Evolutionary conservation across 1,139 yeast species (phyloP).

Genomic region (Diutina mesorugosa): DNA sequence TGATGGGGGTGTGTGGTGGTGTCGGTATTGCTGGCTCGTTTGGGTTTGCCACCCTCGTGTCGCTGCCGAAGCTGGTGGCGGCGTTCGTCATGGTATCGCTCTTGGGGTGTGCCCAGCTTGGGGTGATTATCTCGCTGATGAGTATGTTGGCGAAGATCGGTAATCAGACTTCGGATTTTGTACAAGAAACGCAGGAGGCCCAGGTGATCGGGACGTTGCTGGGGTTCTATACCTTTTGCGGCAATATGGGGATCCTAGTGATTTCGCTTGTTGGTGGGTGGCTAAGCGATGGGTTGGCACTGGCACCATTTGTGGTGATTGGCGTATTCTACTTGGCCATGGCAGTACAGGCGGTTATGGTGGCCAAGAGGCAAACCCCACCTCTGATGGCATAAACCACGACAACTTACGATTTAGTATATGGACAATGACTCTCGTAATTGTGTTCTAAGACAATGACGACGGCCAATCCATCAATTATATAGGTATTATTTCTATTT

Average conservation of each 20-base stretch:
- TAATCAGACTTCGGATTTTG: background rate
- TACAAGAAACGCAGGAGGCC: slow-evolving; percentile 7
- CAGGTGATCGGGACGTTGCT: slow-evolving; percentile 46
- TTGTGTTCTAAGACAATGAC: too few species aligned
- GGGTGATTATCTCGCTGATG: slow-evolving; percentile 41
- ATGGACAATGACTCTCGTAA: too few species aligned
- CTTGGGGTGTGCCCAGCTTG: slow-evolving; percentile 37
- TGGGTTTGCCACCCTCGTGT: slow-evolving; percentile 15
- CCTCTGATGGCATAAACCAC: background rate
- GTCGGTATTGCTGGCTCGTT: slow-evolving; percentile 29
- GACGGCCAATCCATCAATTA: too few species aligned
- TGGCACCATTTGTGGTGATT: background rate
- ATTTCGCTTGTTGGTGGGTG: slow-evolving; percentile 49
- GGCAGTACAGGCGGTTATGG: background rate
- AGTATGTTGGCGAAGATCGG: slow-evolving; percentile 22
- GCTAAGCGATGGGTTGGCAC: background rate
- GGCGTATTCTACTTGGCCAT: background rate
- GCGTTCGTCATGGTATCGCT: slow-evolving; percentile 21
- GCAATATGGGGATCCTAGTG: slow-evolving; percentile 57
- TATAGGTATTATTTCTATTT: too few species aligned
- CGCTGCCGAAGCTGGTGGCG: slow-evolving; percentile 22
- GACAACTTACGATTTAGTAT: too few species aligned
- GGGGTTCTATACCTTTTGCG: slow-evolving; percentile 55
- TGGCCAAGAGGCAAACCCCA: background rate
- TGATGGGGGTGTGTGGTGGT: slow-evolving; percentile 17